phyloP scores from a whole-genome alignment of 345 rosid species.

The Garcia nutans region DNA sequence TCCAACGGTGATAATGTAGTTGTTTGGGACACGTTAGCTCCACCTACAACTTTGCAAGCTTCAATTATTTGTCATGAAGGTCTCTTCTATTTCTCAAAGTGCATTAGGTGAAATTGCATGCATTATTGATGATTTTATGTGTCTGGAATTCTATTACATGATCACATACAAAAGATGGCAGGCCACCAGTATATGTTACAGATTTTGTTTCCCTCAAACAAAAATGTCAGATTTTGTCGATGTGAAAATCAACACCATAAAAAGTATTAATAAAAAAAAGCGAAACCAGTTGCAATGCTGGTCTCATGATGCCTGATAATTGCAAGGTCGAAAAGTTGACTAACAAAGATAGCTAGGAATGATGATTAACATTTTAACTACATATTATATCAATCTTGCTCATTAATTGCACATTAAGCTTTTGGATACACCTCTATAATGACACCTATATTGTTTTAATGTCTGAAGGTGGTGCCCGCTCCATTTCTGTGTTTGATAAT shows the following conservation, averaged over 20 bases:
- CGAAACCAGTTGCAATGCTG: neutral
- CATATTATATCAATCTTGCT: neutral
- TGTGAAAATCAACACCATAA: neutral
- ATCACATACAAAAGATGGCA: neutral
- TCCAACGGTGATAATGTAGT: slow-evolving; percentile 79
- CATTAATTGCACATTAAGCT: neutral
- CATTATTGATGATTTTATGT: neutral
- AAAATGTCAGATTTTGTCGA: neutral
- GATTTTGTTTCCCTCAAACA: neutral
- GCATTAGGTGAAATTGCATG: slow-evolving; percentile 1
- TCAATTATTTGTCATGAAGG: slow-evolving; percentile 89
- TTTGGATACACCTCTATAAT: neutral
- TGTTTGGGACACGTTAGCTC: slow-evolving; percentile 94
- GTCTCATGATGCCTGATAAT: neutral
- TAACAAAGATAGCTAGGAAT: neutral
- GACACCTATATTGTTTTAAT: slow-evolving; percentile 8
- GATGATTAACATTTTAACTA: neutral
- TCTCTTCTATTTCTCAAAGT: slow-evolving; percentile 23
- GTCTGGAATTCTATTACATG: slow-evolving; percentile 7
- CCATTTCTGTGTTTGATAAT: slow-evolving; percentile 84
- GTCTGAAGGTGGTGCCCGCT: slow-evolving; percentile 78
- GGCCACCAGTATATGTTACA: neutral
- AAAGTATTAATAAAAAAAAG: neutral
- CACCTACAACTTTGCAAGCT: slow-evolving; percentile 80
- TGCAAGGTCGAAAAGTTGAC: neutral